Percentiles rank a stretch among this genome's conserved stretches.
These are phyloP conservation scores for Lepiota venenata DNA, from an alignment of 768 basidiomycete species.

Conservation along the genomic window DNA sequence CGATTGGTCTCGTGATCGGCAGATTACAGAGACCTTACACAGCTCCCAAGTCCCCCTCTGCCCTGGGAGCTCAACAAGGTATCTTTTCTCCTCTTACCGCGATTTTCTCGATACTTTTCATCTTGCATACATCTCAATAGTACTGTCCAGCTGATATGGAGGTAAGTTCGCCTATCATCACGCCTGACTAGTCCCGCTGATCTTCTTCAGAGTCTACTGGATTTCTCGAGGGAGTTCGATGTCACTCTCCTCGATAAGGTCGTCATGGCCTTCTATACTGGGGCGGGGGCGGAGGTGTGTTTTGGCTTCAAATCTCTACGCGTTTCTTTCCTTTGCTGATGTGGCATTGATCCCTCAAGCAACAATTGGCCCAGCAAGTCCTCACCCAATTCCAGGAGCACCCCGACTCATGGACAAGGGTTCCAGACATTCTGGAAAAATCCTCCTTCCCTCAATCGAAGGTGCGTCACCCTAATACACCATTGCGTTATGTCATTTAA, in stretches of 20 bases:
- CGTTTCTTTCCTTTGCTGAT: conserved; percentile 20
- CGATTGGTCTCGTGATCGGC: conserved; percentile 21
- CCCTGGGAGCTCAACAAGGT: conserved; percentile 27
- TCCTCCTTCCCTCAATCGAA: conserved; percentile 86
- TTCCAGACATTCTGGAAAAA: conserved; percentile 88
- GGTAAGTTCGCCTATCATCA: conserved; percentile 26
- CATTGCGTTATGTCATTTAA: neutral
- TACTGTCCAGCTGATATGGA: conserved; percentile 39
- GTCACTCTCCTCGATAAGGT: conserved; percentile 91
- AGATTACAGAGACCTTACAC: conserved; percentile 15
- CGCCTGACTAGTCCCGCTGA: conserved; percentile 6
- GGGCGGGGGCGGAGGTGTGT: conserved; percentile 77
- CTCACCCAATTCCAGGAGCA: conserved; percentile 96
- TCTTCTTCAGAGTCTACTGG: conserved; percentile 72
- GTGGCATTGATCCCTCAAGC: conserved; percentile 45
- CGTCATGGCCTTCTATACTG: conserved; percentile 88
- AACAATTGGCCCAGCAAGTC: conserved; percentile 91
- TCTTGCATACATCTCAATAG: conserved; percentile 15
- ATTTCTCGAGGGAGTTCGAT: conserved; percentile 94
- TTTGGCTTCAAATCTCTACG: conserved; percentile 2
- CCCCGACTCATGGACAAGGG: conserved; percentile 95
- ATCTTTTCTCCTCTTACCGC: conserved; percentile 17
- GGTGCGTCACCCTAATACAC: conserved; percentile 33
- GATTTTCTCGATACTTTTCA: conserved; percentile 13
- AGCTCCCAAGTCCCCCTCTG: conserved; percentile 36